These are phyloP conservation scores for Leccinum insolens DNA, from an alignment of 1,284 basidiomycete genomes.

Conservation along the genomic window DNA sequence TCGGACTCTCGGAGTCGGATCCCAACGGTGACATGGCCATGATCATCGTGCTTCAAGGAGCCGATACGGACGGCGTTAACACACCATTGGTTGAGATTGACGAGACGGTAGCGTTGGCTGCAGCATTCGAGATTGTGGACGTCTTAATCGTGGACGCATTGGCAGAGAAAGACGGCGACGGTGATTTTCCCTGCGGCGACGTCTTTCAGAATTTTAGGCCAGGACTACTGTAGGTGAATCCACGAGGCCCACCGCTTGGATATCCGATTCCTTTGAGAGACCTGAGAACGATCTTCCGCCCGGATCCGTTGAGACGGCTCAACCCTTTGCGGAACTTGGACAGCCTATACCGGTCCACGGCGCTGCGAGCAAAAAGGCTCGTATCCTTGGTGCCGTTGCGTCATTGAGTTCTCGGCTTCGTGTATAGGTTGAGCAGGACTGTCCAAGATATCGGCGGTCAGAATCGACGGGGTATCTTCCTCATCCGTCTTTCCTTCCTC, in stretches of 20 bases:
- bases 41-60: conserved; percentile 37
- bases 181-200: conserved; percentile 64
- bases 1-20: conserved; percentile 36
- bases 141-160: conserved; percentile 41
- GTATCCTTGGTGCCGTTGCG: conserved; percentile 74
- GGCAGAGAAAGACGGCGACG: conserved; percentile 57
- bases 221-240: conserved; percentile 45
- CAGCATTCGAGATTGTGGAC: conserved; percentile 47
- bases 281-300: conserved; percentile 56
- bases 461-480: conserved; percentile 36
- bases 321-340: conserved; percentile 81
- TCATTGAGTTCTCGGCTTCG: conserved; percentile 66
- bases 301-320: conserved; percentile 50
- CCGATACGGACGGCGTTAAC: conserved; percentile 62
- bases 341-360: conserved; percentile 78
- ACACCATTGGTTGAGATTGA: conserved; percentile 50
- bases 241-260: conserved; percentile 30
- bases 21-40: conserved; percentile 60
- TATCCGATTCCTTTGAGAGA: conserved; percentile 56
- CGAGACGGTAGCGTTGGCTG: conserved; percentile 51
- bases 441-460: conserved; percentile 19
- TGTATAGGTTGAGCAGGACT: conserved; percentile 23
- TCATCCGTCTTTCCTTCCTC: conserved; percentile 40
- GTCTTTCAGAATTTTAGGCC: conserved; percentile 71
- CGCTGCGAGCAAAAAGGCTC: conserved; percentile 81